Conservation (phyloP, 768 basidiomycete genomes). For the Boletus pseudopeckii region DNA sequence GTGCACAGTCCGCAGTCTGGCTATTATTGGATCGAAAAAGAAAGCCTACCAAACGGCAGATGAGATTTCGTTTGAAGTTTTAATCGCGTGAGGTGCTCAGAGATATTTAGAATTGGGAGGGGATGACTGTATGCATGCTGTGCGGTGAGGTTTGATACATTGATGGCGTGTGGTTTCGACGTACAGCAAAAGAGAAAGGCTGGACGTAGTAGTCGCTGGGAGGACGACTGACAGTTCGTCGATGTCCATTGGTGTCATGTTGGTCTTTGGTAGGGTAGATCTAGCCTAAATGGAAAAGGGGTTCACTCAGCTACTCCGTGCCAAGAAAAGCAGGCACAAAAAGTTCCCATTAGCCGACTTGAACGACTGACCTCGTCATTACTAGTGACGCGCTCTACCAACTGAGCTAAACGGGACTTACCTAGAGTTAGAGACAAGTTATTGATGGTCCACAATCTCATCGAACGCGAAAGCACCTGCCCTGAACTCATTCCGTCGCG, state of each 20-base stretch:
- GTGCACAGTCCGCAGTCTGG: not conserved
- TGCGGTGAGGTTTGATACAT: constrained; percentile 11
- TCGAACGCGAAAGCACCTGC: constrained; percentile 29
- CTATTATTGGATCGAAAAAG: not conserved
- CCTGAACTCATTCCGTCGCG: constrained; percentile 26
- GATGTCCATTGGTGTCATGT: constrained; percentile 67
- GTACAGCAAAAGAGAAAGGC: constrained; percentile 71
- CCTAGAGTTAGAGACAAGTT: not conserved
- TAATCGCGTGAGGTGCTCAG: constrained; percentile 87
- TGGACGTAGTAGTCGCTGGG: constrained; percentile 66
- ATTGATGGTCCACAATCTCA: not conserved
- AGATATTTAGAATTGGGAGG: constrained; percentile 93
- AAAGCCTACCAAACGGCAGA: constrained; percentile 60
- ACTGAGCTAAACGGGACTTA: constrained; percentile 41
- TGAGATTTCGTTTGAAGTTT: constrained; percentile 65
- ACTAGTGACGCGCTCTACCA: constrained; percentile 51
- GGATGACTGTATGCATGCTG: constrained; percentile 66
- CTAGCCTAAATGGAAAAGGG: constrained; percentile 7
- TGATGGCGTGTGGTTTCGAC: constrained; percentile 23
- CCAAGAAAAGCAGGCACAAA: constrained; percentile 6
- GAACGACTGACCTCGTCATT: constrained; percentile 45
- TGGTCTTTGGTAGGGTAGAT: constrained; percentile 5
- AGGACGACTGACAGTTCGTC: constrained; percentile 75
- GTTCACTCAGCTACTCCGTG: not conserved
- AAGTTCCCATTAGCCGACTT: constrained; percentile 40